Evolutionary conservation across 2,329 filamentous ascomycete genomes (phyloP).

Genomic region (Xylaria digitata): DNA sequence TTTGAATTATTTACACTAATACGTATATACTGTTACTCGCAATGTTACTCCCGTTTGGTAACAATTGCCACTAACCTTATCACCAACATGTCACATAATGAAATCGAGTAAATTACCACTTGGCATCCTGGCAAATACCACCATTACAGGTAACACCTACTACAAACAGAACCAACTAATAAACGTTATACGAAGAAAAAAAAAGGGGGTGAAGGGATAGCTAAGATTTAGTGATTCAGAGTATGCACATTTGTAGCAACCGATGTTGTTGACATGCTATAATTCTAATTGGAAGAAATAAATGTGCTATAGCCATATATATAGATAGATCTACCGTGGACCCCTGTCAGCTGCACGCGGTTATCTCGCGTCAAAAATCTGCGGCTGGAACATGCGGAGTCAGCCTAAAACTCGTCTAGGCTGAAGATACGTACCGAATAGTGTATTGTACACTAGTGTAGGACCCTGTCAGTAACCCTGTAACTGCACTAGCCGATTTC

Average conservation of each 20-base stretch:
- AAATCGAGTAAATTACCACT: not conserved
- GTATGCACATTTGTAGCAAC: too few relatives aligned
- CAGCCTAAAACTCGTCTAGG: constrained; percentile 18
- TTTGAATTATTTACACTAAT: too few relatives aligned
- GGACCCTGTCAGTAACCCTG: constrained; percentile 1
- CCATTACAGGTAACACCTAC: not conserved
- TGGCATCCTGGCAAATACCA: not conserved
- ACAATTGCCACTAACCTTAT: not conserved
- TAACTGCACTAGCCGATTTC: constrained; percentile 26
- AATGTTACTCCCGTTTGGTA: too few relatives aligned
- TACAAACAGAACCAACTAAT: not conserved
- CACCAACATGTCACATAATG: not conserved
- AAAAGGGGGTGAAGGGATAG: too few relatives aligned
- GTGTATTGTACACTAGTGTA: too few relatives aligned
- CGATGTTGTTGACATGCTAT: too few relatives aligned
- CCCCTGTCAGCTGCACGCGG: constrained; percentile 36
- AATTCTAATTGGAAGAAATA: too few relatives aligned
- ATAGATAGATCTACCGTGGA: constrained; percentile 8
- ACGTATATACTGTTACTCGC: too few relatives aligned
- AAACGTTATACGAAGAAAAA: not conserved
- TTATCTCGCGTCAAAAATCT: constrained; percentile 42
- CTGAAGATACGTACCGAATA: constrained; percentile 34
- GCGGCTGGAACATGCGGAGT: constrained; percentile 35
- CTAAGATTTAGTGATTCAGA: too few relatives aligned
- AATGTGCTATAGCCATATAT: too few relatives aligned